Evolutionary conservation across 2,329 filamentous ascomycete species (phyloP).

Genomic region (Pezicula carpinea): DNA sequence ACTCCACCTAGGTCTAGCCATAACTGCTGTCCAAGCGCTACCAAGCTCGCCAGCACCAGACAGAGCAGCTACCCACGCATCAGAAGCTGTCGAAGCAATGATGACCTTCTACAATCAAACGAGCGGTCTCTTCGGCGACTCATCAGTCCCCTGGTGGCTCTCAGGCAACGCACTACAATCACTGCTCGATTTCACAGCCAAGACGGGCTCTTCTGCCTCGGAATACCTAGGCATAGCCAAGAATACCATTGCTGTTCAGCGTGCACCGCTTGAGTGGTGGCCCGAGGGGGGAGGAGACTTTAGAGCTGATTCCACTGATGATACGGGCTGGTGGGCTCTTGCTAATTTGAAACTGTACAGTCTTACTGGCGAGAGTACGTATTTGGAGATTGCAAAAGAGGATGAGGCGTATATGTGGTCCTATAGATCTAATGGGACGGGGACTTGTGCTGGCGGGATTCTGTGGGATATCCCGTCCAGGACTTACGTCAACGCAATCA

Average conservation of each 20-base stretch:
- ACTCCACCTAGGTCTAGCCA: no score
- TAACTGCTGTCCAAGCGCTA: no score
- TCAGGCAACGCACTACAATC: background rate
- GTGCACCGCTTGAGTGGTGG: background rate
- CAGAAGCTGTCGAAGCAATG: background rate
- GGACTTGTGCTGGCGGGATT: background rate
- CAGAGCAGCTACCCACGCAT: background rate
- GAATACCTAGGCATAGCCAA: background rate
- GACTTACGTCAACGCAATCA: constrained; percentile 37
- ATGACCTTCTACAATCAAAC: background rate
- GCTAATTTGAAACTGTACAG: background rate
- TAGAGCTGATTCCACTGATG: constrained; percentile 1
- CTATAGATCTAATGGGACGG: background rate
- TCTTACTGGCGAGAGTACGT: background rate
- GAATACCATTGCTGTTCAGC: background rate
- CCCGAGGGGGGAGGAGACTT: background rate
- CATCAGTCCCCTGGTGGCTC: background rate
- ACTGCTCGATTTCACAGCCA: background rate
- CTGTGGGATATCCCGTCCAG: background rate
- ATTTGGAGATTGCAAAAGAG: background rate
- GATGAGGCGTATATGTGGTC: background rate
- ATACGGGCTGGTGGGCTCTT: background rate
- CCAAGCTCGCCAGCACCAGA: no score
- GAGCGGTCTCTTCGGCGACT: background rate
- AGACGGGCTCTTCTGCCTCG: background rate